Evolutionary conservation across 768 basidiomycete genomes (phyloP).

Genomic region (Termitomyces titanicus): DNA sequence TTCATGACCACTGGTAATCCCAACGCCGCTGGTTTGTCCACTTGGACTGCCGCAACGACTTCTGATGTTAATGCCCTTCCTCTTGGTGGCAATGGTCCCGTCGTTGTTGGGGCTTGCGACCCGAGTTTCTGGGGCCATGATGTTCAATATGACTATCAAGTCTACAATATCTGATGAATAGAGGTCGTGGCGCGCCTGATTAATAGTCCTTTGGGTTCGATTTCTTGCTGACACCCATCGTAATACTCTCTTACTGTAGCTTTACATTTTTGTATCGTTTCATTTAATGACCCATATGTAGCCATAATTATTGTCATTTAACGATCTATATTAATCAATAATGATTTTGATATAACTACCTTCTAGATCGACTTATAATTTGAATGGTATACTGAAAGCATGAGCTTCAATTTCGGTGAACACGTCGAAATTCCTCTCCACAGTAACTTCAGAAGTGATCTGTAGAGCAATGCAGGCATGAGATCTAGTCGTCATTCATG

Average conservation of each 20-base stretch:
- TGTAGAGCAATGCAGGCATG: slow-evolving; percentile 19
- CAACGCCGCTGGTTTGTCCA: slow-evolving; percentile 45
- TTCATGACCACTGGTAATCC: slow-evolving; percentile 65
- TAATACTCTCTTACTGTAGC: slow-evolving; percentile 21
- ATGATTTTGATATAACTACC: neutral
- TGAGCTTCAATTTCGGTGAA: slow-evolving; percentile 48
- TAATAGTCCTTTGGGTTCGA: neutral
- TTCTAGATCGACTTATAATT: slow-evolving; percentile 21
- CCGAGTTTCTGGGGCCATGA: slow-evolving; percentile 64
- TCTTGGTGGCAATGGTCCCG: slow-evolving; percentile 56
- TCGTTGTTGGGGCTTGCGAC: slow-evolving; percentile 54
- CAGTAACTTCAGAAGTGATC: slow-evolving; percentile 45
- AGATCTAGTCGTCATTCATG: neutral
- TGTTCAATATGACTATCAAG: slow-evolving; percentile 72
- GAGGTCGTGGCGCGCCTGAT: neutral
- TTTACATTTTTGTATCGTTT: slow-evolving; percentile 10
- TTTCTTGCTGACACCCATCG: neutral
- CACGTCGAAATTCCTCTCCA: slow-evolving; percentile 66
- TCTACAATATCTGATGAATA: slow-evolving; percentile 39
- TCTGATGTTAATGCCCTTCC: slow-evolving; percentile 53
- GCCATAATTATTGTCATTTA: slow-evolving; percentile 11
- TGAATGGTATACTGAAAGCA: slow-evolving; percentile 22
- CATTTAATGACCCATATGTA: slow-evolving; percentile 10
- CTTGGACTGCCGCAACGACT: slow-evolving; percentile 53
- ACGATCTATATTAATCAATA: neutral